Evolutionary conservation across 1,284 basidiomycete genomes (phyloP), one percentile per base, ranked within the genome.

Genomic region (Apiotrichum sp.): DNA sequence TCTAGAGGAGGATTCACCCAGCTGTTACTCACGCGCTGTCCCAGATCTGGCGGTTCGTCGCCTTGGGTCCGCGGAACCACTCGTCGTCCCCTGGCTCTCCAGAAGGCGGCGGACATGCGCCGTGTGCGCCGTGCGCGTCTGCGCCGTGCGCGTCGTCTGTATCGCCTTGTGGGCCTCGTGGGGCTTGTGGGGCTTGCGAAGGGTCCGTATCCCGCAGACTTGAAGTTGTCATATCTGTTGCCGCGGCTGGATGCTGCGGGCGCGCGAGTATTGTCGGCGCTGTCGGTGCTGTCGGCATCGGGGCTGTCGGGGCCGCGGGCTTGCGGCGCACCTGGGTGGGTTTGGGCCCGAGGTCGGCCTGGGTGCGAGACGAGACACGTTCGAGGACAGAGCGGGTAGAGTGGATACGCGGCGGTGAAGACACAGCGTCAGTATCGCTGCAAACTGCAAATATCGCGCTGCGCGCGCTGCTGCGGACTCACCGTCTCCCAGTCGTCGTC

Each of bases 11-110:
- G n/a, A n/a, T n/a, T n/a, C n/a, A n/a, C 36, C 36, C 36, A 13
- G 36, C 36, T 38, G 36, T n/a, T 7, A 62, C 61, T 57, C 61
- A 62, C 61, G 61, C 61, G 11, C 44, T 55, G 31, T 62, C 61
- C 61, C 61, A 62, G 38, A 62, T 57, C 56, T 62, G 57, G 9
- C 61, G 61, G 42, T 62, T 62, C 6, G 47, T 50, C 16, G 47
- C 8, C 32, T 41, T 42, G 35, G 53, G 29, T 1, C 53, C 53
- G 29, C 58, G 50, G 46, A 62, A 62, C 61, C 61, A 62, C 34
- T 62, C 61, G 3, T 53, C 58, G 9, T 50, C 54, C 14, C 35
- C 49, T n/a, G 42, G 35, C 32, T 13, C 45, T 32, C 33, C 32
- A 47, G 10, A 13, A 14, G 4, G 32, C 10, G 33, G 7, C 16